Evolutionary conservation across 1,139 yeast species (phyloP), one percentile per base, ranked within the genome.

Genomic region (Diutina mesorugosa): DNA sequence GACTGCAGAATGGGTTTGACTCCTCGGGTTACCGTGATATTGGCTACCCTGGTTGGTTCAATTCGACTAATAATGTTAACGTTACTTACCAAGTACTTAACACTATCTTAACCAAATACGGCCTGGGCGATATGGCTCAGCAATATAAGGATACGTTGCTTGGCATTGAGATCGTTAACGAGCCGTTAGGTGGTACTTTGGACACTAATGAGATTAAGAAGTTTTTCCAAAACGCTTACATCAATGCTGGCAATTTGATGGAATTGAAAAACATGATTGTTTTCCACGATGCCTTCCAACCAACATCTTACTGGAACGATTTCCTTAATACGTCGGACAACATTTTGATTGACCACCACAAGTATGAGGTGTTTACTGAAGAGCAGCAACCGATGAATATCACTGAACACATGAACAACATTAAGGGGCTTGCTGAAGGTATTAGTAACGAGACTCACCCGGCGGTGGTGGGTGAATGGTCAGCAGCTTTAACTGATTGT

Each of bases 1-100:
- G 86, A 1, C 79, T 86, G 2, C 88, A 83, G 63, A 83, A 84
- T 65, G 88, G 88, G n/a, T 83, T 83, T 65, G 88, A 84, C 62
- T 83, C 83, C 65, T 81, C 86, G 3, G 89, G 89, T 1, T 67
- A 70, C 55, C 72, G 87, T 63, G 77, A 76, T 58, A 68, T 70
- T 26, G 71, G 72, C 21, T 66, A 68, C 55, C 73, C 81, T 9
- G 75, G 75, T 5, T 84, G 87, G 87, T 77, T 78, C 63, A 66
- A 72, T 32, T 63, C 68, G 14, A 69, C 73, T 1, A 72, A 69
- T 54, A 71, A 81, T 60, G 68, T 77, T 10, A 69, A 73, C 21
- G 63, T 77, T 30, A 78, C 87, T 0, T 60, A 70, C 26, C 65
- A 70, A 10, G 79, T 81, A 3, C 69, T 83, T 62, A 62, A 71